Conservation (phyloP, 305 asterid species). For the Fraxinus velutina region DNA sequence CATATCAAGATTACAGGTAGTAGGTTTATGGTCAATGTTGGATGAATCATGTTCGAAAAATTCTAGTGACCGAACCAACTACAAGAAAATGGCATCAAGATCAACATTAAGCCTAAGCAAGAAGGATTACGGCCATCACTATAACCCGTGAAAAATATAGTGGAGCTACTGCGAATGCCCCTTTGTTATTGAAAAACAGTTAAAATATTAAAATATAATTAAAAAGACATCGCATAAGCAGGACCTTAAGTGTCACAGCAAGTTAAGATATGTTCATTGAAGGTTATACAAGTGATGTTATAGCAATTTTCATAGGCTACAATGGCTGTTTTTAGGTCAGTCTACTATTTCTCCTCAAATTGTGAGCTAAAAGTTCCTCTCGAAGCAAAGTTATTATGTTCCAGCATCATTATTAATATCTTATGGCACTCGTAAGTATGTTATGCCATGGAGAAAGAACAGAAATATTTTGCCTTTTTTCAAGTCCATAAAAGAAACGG, state of each 20-base stretch:
- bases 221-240: background rate
- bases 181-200: background rate
- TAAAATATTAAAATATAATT: background rate
- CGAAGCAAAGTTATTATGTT: background rate
- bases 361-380: background rate
- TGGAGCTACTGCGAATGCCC: background rate
- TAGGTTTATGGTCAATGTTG: background rate
- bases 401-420: background rate
- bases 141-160: background rate
- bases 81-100: background rate
- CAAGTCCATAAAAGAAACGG: background rate
- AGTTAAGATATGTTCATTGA: background rate
- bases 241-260: background rate
- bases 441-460: background rate
- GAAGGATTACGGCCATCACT: background rate
- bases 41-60: background rate
- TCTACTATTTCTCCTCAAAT: background rate
- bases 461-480: background rate
- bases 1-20: background rate
- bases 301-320: background rate
- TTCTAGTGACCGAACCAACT: background rate
- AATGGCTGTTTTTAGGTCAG: background rate
- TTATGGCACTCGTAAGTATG: background rate
- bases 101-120: background rate
- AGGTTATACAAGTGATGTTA: background rate